Conservation (phyloP, 495 filamentous ascomycete species). For the Tetracladium marchalianum region DNA sequence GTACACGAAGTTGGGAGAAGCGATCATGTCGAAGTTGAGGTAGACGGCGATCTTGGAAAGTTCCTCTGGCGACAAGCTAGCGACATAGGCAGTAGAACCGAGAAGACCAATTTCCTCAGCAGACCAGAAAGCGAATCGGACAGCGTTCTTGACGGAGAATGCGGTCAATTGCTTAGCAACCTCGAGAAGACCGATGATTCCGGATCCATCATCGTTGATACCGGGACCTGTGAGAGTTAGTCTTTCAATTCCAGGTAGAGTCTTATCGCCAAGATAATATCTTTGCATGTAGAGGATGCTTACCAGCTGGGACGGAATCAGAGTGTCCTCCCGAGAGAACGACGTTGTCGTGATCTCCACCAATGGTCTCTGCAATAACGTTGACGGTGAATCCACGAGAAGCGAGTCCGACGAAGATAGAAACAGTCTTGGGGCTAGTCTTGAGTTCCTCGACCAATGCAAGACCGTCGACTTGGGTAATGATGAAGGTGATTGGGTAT, state of each 20-base stretch:
- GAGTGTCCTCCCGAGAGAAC: conserved; percentile 56
- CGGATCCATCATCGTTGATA: conserved; percentile 63
- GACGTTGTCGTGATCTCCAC: conserved; percentile 53
- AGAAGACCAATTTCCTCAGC: conserved; percentile 58
- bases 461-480: conserved; percentile 42
- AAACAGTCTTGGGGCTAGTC: background rate
- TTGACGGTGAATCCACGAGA: conserved; percentile 40
- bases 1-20: conserved; percentile 60
- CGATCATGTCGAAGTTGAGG: conserved; percentile 77
- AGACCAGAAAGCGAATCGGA: conserved; percentile 64
- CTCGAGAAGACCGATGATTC: conserved; percentile 52
- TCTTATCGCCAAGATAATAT: too few relatives aligned
- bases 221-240: conserved; percentile 28
- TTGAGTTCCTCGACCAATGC: conserved; percentile 19
- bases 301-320: conserved; percentile 51
- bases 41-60: conserved; percentile 52
- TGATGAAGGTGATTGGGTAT: conserved; percentile 41
- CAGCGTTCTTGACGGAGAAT: conserved; percentile 51
- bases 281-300: too few relatives aligned
- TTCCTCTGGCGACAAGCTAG: conserved; percentile 34
- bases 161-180: conserved; percentile 49
- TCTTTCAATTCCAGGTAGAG: conserved; percentile 5
- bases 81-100: conserved; percentile 52
- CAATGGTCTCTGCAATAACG: conserved; percentile 58
- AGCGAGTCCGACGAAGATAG: conserved; percentile 6